Conservation (phyloP, 1,284 basidiomycete genomes). For the Ustilago sp. region DNA sequence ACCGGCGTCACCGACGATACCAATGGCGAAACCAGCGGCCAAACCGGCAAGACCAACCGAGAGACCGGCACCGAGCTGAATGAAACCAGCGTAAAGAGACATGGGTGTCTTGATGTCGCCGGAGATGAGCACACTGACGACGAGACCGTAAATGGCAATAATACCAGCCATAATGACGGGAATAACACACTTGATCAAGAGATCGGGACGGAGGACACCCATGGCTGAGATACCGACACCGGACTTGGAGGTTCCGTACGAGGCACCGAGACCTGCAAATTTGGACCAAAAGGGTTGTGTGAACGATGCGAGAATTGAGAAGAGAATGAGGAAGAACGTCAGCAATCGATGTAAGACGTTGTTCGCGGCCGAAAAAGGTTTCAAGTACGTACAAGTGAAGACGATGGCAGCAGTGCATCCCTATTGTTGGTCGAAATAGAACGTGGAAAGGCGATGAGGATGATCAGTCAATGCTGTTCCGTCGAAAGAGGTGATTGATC, state of each 20-base stretch:
- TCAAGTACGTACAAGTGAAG: slow-evolving; percentile 84
- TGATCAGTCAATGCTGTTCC: neutral
- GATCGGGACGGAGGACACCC: slow-evolving; percentile 92
- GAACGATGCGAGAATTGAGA: neutral
- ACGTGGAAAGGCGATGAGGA: neutral
- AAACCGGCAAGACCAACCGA: slow-evolving; percentile 91
- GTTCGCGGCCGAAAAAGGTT: neutral
- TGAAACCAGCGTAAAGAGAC: slow-evolving; percentile 83
- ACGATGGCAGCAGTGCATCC: slow-evolving; percentile 96
- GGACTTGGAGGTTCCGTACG: slow-evolving; percentile 95
- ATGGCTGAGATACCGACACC: slow-evolving; percentile 98
- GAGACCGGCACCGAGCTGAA: slow-evolving; percentile 93
- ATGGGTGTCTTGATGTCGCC: slow-evolving; percentile 71
- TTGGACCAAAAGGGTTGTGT: neutral
- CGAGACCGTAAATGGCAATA: slow-evolving; percentile 78
- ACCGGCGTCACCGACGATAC: slow-evolving; percentile 90
- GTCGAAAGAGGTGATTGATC: neutral
- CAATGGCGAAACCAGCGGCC: slow-evolving; percentile 98
- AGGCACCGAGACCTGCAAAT: slow-evolving; percentile 81
- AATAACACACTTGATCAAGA: slow-evolving; percentile 98
- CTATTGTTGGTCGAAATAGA: slow-evolving; percentile 70
- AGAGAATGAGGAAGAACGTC: neutral
- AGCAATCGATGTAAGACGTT: slow-evolving; percentile 4
- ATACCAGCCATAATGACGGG: slow-evolving; percentile 99
- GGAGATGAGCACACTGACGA: slow-evolving; percentile 73